Evolutionary conservation across 1,284 basidiomycete genomes (phyloP).

Genomic region (Apiotrichum akiyoshidainum): DNA sequence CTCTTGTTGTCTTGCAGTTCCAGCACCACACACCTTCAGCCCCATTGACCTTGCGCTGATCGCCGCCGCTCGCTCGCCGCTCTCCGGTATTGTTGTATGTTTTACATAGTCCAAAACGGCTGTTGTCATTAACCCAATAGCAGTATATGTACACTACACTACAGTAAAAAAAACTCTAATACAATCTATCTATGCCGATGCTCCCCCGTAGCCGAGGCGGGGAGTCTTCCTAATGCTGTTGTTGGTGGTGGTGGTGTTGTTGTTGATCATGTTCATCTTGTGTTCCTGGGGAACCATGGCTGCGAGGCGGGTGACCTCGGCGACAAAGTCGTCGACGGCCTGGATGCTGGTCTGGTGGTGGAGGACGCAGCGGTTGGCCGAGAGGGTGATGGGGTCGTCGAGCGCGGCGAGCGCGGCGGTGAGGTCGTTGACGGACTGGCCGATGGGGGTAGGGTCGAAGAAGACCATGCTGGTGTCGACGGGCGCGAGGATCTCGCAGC

Average conservation of each 20-base stretch:
- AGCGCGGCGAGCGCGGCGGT: conserved; percentile 61
- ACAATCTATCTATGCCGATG: background rate
- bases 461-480: conserved; percentile 83
- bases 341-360: conserved; percentile 79
- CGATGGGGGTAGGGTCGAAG: conserved; percentile 65
- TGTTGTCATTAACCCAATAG: too few species aligned
- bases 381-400: conserved; percentile 66
- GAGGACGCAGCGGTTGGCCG: conserved; percentile 63
- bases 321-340: conserved; percentile 56
- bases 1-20: too few species aligned
- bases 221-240: background rate
- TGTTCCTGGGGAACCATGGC: background rate
- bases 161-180: background rate
- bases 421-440: conserved; percentile 64
- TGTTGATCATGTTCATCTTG: background rate
- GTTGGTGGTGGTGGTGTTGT: too few species aligned
- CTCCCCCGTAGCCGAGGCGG: background rate
- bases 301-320: conserved; percentile 12
- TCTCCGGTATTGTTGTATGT: too few species aligned
- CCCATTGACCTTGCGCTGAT: too few species aligned
- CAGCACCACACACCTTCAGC: too few species aligned
- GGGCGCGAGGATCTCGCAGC: conserved; percentile 67
- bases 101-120: too few species aligned
- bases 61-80: too few species aligned
- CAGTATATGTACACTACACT: too few species aligned